Percentiles rank a stretch among this genome's conserved stretches.
Conservation (phyloP, 2,329 filamentous ascomycete genomes). For the Didymella segeticola region DNA sequence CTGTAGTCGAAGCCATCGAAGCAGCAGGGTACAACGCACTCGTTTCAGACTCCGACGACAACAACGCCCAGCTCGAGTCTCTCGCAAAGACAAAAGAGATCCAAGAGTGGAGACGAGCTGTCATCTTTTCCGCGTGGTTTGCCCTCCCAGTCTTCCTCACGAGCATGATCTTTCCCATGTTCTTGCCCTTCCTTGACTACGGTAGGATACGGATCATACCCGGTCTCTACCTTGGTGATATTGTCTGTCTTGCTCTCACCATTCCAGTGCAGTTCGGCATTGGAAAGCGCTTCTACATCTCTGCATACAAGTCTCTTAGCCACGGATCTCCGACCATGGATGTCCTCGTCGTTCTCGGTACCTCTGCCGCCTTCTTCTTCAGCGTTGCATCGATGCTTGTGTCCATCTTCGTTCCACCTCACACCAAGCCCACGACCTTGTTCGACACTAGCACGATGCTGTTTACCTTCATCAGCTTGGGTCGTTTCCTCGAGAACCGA, state of each 20-base stretch:
- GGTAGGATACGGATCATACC: constrained; percentile 70
- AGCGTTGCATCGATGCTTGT: constrained; percentile 87
- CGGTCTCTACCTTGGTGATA: constrained; percentile 86
- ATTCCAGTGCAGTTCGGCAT: constrained; percentile 96
- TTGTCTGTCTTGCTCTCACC: constrained; percentile 83
- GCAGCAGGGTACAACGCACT: constrained; percentile 85
- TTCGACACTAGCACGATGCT: constrained; percentile 99
- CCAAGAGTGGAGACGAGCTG: constrained; percentile 86
- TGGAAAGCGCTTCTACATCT: constrained; percentile 90
- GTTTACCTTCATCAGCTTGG: constrained; percentile 91
- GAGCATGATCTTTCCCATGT: constrained; percentile 95
- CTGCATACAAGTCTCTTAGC: constrained; percentile 90
- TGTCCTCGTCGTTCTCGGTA: constrained; percentile 91
- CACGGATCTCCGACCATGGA: constrained; percentile 97
- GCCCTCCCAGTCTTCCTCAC: constrained; percentile 90
- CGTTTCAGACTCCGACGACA: constrained; percentile 90
- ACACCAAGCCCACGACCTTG: constrained; percentile 82
- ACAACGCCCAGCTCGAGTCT: constrained; percentile 94
- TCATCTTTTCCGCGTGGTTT: constrained; percentile 78
- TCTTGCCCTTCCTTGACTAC: constrained; percentile 76
- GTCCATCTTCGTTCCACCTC: constrained; percentile 75
- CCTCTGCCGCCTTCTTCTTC: constrained; percentile 95
- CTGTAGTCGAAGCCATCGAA: constrained; percentile 83
- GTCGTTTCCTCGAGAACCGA: constrained; percentile 89
- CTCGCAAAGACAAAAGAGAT: constrained; percentile 96